Evolutionary conservation across 31 red algal genomes (phyloP).

Genomic region (Endocladia muricata): DNA sequence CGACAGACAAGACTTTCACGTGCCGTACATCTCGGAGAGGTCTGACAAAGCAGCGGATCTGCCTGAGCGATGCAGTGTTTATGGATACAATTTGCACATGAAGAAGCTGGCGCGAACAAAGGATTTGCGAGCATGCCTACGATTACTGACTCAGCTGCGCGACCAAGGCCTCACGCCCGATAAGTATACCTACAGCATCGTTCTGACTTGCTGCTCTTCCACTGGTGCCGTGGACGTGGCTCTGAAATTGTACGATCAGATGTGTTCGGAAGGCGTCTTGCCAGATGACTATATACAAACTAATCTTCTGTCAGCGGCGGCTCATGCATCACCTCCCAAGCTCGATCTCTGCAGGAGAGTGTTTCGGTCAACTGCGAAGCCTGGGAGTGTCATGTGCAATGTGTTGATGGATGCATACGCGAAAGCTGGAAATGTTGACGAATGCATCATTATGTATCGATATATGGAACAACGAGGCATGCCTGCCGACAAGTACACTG

Average conservation of each 20-base stretch:
- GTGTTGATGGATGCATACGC: slow-evolving; percentile 52
- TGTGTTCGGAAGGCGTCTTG: slow-evolving; percentile 5
- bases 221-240: slow-evolving; percentile 17
- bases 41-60: background rate
- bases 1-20: no score
- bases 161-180: slow-evolving; percentile 1
- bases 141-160: slow-evolving; percentile 7
- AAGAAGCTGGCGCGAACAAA: background rate
- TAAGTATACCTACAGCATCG: slow-evolving; percentile 36
- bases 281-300: slow-evolving; percentile 33
- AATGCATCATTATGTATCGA: background rate
- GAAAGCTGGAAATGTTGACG: background rate
- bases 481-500: slow-evolving; percentile 19
- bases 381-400: slow-evolving; percentile 19
- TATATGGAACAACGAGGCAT: slow-evolving; percentile 20
- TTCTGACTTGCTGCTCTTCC: slow-evolving; percentile 14
- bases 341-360: slow-evolving; percentile 5
- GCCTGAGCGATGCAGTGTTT: background rate
- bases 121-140: slow-evolving; percentile 11
- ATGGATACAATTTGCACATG: background rate
- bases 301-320: slow-evolving; percentile 16
- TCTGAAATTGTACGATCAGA: slow-evolving; percentile 18
- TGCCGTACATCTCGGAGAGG: no score
- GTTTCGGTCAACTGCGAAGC: slow-evolving; percentile 9
- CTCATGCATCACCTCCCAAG: slow-evolving; percentile 2